Evolutionary conservation across 2,329 filamentous ascomycete genomes (phyloP), one percentile per base, ranked within the genome.

Genomic region (Colletotrichum limetticola): DNA sequence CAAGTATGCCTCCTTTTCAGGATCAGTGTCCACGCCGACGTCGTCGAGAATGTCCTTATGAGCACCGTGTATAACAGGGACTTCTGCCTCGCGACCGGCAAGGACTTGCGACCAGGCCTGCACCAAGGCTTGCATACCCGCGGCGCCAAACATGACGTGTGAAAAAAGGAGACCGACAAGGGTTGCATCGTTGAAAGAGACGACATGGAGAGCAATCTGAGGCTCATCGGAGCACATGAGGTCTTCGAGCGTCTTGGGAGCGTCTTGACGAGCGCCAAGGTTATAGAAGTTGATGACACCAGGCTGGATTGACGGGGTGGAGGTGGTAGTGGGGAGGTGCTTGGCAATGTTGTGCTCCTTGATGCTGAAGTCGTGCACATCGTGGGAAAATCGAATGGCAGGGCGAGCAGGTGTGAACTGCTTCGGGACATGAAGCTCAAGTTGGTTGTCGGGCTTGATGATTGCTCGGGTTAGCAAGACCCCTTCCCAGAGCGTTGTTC

Each of bases 101-200:
- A 90, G 76, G 0, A 87, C 82, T 1, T 82, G 77, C 0, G 80
- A 85, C 88, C 87, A 90, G 8, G 81, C 84, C 1, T 81, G 75
- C 3, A 89, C 74, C 8, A 90, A 78, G 1, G 79, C 82, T 3
- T 78, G 75, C 32, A 81, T 80, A 4, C 85, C 87, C 74, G 86
- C 80, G 3, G 80, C 85, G 72, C 89, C 88, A 70, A 84, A 83
- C 6, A 88, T 76, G 0, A 83, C 84, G 76, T 90, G 88, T 2
- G 85, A 83, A 79, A 82, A 88, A 1, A 79, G 79, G 0, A 90
- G 74, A 0, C 82, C 80, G 1, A 90, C 79, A 0, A 90, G 76
- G 0, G 88, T 90, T 0, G 85, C 85, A 68, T 90, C 85, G 3
- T 75, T 76, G 76, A 90, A 90, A 0, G 83, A 82, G 4, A 84